Percentiles rank a stretch among this genome's conserved stretches.
These are phyloP conservation scores for Chenopodium quinoa DNA, from an alignment of 148 eudicot genomes.

Conservation along the genomic window DNA sequence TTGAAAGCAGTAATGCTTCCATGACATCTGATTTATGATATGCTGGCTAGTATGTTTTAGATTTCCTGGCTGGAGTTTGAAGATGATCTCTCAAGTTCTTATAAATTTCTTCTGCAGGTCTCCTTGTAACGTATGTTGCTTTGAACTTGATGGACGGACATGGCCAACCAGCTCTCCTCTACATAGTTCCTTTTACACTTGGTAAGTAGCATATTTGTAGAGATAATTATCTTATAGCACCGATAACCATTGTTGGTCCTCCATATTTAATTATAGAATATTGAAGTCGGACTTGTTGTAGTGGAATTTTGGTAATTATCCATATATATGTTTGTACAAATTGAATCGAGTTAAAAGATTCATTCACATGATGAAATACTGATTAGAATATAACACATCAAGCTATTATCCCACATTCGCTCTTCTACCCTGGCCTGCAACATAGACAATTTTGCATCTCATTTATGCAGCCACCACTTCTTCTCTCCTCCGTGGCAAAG, in stretches of 20 bases:
- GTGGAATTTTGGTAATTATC: background rate
- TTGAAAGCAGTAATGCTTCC: background rate
- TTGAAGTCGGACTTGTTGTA: background rate
- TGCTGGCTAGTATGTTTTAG: background rate
- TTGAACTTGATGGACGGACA: conserved; percentile 99
- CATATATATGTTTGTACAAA: background rate
- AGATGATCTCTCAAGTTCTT: background rate
- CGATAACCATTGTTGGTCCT: background rate
- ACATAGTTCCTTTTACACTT: conserved; percentile 94
- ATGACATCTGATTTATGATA: background rate
- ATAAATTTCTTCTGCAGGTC: conserved; percentile 50
- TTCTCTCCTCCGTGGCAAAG: too few relatives aligned
- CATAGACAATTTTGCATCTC: background rate
- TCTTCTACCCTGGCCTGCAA: background rate
- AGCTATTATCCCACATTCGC: background rate
- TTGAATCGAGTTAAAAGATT: background rate
- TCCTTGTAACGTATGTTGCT: conserved; percentile 86
- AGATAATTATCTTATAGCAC: background rate
- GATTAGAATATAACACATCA: background rate
- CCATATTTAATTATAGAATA: background rate
- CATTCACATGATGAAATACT: background rate
- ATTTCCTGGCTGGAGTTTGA: background rate
- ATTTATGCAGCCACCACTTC: too few relatives aligned
- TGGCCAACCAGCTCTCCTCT: conserved; percentile 99
- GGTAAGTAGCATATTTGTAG: conserved; percentile 41